Conservation (phyloP, 208 protist species). For the Borovskyia barvae region DNA sequence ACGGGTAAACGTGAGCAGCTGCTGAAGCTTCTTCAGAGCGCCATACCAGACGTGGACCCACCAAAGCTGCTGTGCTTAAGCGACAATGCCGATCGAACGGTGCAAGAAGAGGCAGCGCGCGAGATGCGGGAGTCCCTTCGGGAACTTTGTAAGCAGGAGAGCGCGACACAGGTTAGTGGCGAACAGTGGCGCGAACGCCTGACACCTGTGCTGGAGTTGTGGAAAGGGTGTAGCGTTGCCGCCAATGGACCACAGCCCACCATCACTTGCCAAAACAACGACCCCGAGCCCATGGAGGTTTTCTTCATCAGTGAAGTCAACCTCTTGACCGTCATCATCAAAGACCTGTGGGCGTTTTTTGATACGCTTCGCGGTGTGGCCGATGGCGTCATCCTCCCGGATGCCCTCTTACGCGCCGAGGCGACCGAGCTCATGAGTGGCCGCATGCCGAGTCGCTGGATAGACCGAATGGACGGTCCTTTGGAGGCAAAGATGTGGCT, state of each 20-base stretch:
- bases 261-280: slow-evolving; percentile 14
- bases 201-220: slow-evolving; percentile 80
- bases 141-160: slow-evolving; percentile 38
- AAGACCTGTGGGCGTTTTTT: slow-evolving; percentile 63
- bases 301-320: slow-evolving; percentile 92
- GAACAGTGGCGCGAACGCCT: slow-evolving; percentile 82
- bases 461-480: slow-evolving; percentile 84
- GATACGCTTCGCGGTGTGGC: slow-evolving; percentile 65
- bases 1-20: slow-evolving; percentile 54
- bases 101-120: slow-evolving; percentile 77
- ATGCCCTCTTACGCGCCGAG: slow-evolving; percentile 47
- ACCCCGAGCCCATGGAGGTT: slow-evolving; percentile 79
- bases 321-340: slow-evolving; percentile 60
- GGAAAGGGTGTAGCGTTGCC: slow-evolving; percentile 52
- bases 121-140: slow-evolving; percentile 74
- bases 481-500: slow-evolving; percentile 83
- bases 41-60: slow-evolving; percentile 72
- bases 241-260: slow-evolving; percentile 1
- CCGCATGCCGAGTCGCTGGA: slow-evolving; percentile 84
- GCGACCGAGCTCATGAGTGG: slow-evolving; percentile 81
- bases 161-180: slow-evolving; percentile 11
- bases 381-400: slow-evolving; percentile 83
- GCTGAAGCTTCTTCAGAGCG: slow-evolving; percentile 47
- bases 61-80: slow-evolving; percentile 89
- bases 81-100: slow-evolving; percentile 90